phyloP scores from a whole-genome alignment of 2,329 filamentous ascomycete species.

The Sphaerostilbella broomeana region DNA sequence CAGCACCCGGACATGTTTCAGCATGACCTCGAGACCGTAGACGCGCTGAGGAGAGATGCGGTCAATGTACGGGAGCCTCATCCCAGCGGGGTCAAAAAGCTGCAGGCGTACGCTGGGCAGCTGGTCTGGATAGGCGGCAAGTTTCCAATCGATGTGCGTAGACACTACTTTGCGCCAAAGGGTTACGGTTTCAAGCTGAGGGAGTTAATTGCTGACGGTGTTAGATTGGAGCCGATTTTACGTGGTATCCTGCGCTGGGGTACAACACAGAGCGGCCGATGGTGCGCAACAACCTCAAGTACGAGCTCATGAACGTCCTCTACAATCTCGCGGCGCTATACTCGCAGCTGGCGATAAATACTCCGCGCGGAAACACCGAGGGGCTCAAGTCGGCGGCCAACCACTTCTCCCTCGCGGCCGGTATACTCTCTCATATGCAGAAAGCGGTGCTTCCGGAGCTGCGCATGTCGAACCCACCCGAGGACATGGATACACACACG shows the following conservation, averaged over 20 bases:
- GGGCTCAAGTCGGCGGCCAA: constrained; percentile 83
- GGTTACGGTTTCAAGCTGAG: neutral
- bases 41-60: constrained; percentile 76
- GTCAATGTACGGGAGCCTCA: constrained; percentile 85
- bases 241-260: constrained; percentile 90
- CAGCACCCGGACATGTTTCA: constrained; percentile 97
- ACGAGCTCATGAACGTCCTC: constrained; percentile 86
- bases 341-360: constrained; percentile 79
- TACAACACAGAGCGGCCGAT: constrained; percentile 76
- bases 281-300: constrained; percentile 59
- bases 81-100: constrained; percentile 73
- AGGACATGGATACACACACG: constrained; percentile 90
- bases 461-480: constrained; percentile 71
- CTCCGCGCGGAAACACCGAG: constrained; percentile 70
- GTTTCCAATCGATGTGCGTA: constrained; percentile 80
- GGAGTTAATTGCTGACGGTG: constrained; percentile 10
- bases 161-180: neutral
- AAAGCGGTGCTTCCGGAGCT: constrained; percentile 73
- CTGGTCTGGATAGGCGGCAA: constrained; percentile 90
- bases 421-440: constrained; percentile 73
- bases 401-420: constrained; percentile 83
- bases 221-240: constrained; percentile 87
- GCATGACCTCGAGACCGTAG: constrained; percentile 77
- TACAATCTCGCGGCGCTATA: constrained; percentile 93
- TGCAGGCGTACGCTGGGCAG: constrained; percentile 89